Conservation (phyloP, 2,329 filamentous ascomycete genomes). For the Monosporascus sp. region DNA sequence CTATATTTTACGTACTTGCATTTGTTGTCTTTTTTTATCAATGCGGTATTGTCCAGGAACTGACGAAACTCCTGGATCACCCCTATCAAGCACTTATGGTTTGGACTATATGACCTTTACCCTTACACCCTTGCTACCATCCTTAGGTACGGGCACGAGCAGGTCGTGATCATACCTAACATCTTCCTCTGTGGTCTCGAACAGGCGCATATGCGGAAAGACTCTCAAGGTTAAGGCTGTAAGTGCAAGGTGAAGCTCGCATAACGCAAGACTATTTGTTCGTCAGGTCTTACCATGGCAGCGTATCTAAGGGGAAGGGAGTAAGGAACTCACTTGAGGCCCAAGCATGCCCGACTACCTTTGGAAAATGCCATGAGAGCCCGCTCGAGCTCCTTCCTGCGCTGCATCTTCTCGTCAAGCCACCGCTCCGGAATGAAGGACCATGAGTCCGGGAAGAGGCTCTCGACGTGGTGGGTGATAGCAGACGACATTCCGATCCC, state of each 20-base stretch:
- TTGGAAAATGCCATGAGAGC: slow-evolving; percentile 36
- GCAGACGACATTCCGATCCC: slow-evolving; percentile 33
- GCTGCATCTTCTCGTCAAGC: slow-evolving; percentile 26
- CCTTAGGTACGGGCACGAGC: slow-evolving; percentile 15
- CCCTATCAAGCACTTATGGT: no score
- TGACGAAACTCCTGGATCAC: no score
- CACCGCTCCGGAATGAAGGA: slow-evolving; percentile 35
- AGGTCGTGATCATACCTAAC: slow-evolving; percentile 24
- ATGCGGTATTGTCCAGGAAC: no score
- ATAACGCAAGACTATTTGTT: slow-evolving; percentile 10
- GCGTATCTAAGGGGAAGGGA: no score
- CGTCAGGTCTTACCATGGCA: no score
- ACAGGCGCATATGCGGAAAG: slow-evolving; percentile 19
- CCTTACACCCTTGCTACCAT: slow-evolving; percentile 9
- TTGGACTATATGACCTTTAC: slow-evolving; percentile 1
- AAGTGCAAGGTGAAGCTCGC: slow-evolving; percentile 20
- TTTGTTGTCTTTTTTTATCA: no score
- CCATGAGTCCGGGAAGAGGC: slow-evolving; percentile 30
- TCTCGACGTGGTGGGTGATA: slow-evolving; percentile 34
- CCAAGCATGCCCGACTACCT: slow-evolving; percentile 36
- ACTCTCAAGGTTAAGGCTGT: slow-evolving; percentile 22
- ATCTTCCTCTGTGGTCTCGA: slow-evolving; percentile 22
- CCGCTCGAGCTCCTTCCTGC: slow-evolving; percentile 27
- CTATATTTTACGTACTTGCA: no score
- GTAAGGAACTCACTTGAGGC: slow-evolving; percentile 27